These are phyloP conservation scores for Parasitella parasitica DNA, from an alignment of 371 early-diverging fungal genomes.

Conservation along the genomic window DNA sequence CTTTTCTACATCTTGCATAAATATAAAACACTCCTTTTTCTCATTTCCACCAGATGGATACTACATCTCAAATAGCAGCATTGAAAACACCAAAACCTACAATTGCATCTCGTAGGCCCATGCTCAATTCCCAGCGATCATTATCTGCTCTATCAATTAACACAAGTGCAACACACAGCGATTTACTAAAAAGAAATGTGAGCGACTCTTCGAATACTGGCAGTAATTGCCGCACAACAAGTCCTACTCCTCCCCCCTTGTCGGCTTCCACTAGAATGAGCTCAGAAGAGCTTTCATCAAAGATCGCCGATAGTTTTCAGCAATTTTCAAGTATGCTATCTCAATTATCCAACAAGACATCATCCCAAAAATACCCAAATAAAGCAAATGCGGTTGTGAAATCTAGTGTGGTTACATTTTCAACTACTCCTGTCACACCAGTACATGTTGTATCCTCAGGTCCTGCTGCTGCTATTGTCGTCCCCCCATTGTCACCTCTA, in stretches of 20 bases:
- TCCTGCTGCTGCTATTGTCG: too few species aligned
- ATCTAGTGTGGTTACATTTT: background rate
- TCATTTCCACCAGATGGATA: background rate
- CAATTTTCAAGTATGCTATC: slow-evolving; percentile 42
- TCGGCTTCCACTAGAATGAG: slow-evolving; percentile 6
- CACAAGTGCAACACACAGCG: slow-evolving; percentile 13
- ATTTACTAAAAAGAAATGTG: slow-evolving; percentile 15
- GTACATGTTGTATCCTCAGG: too few species aligned
- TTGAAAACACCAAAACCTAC: slow-evolving; percentile 10
- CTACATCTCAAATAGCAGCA: slow-evolving; percentile 1
- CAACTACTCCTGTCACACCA: slow-evolving; percentile 9
- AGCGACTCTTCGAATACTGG: background rate
- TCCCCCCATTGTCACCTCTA: background rate
- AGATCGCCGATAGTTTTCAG: slow-evolving; percentile 45
- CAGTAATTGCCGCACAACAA: background rate
- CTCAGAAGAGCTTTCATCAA: slow-evolving; percentile 32
- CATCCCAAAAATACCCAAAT: background rate
- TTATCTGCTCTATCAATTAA: slow-evolving; percentile 20
- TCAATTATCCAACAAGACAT: slow-evolving; percentile 24
- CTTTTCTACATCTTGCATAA: background rate
- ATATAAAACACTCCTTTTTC: background rate
- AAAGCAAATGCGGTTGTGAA: background rate
- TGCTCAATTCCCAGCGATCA: slow-evolving; percentile 11
- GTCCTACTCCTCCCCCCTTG: slow-evolving; percentile 4
- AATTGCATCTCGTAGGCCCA: slow-evolving; percentile 18